phyloP scores from a whole-genome alignment of 2,329 filamentous ascomycete species.

The Microdochium nivale region DNA sequence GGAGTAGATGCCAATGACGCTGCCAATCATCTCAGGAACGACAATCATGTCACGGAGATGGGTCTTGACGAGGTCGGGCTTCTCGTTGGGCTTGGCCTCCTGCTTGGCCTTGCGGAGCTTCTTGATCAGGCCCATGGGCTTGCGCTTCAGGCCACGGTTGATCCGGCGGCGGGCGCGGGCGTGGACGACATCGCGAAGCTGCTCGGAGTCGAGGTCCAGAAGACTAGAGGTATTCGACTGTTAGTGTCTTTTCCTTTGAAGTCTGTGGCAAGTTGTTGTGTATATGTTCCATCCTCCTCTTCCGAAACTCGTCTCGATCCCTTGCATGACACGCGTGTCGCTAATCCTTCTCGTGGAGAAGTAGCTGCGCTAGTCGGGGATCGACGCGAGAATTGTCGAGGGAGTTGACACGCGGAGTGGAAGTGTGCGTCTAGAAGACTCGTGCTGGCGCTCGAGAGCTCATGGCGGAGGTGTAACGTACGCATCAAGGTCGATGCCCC shows the following conservation, averaged over 20 bases:
- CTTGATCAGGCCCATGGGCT: constrained; percentile 99
- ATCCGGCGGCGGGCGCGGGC: constrained; percentile 96
- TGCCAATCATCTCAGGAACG: constrained; percentile 99
- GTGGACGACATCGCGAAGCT: constrained; percentile 99
- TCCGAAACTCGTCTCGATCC: not conserved
- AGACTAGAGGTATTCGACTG: constrained; percentile 51
- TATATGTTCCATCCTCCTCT: not conserved
- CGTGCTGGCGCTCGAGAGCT: not conserved
- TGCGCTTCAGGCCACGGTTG: constrained; percentile 99
- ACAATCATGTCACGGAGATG: constrained; percentile 99
- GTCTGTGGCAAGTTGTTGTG: not conserved
- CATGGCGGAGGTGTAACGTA: constrained; percentile 44
- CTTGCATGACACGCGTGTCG: not conserved
- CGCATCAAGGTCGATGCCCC: constrained; percentile 99
- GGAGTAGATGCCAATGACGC: constrained; percentile 98
- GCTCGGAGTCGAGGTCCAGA: constrained; percentile 95
- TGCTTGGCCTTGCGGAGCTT: constrained; percentile 99
- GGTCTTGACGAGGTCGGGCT: constrained; percentile 98
- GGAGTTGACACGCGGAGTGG: not conserved
- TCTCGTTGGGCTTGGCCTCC: constrained; percentile 98
- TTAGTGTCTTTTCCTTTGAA: constrained; percentile 8
- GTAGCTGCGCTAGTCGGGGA: not conserved
- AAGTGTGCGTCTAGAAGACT: not conserved
- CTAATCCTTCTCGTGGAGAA: not conserved
- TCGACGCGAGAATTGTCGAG: not conserved